These are phyloP conservation scores for Microsporum audouinii DNA, from an alignment of 2,329 filamentous ascomycete species.

Conservation along the genomic window DNA sequence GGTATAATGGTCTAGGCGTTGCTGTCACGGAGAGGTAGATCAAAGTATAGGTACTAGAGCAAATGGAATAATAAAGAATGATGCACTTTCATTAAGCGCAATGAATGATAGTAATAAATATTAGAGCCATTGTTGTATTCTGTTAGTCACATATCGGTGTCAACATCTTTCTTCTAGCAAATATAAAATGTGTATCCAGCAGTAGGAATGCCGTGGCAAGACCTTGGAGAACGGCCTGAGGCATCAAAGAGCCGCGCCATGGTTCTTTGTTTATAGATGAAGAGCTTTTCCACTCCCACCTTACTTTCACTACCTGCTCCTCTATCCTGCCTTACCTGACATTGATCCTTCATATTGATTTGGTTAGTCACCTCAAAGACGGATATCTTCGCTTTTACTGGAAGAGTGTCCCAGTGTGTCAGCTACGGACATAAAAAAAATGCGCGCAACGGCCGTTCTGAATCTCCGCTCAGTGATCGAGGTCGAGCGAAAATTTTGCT, in stretches of 20 bases:
- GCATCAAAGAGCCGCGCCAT: not conserved
- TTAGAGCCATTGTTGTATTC: not conserved
- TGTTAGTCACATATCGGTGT: too few relatives aligned
- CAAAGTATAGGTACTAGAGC: not conserved
- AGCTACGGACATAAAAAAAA: not conserved
- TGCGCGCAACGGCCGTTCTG: constrained; percentile 10
- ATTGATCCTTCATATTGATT: not conserved
- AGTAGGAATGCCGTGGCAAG: not conserved
- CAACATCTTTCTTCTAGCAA: not conserved
- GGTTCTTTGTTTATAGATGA: not conserved
- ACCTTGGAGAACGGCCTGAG: not conserved
- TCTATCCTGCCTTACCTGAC: not conserved
- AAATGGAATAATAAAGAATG: not conserved
- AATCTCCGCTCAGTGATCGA: constrained; percentile 14
- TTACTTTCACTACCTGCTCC: not conserved
- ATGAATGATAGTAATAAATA: not conserved
- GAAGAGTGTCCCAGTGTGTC: not conserved
- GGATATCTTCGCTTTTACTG: not conserved
- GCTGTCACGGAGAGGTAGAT: not conserved
- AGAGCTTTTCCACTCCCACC: not conserved
- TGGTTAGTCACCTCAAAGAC: not conserved
- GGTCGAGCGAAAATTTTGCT: constrained; percentile 21
- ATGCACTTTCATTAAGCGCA: not conserved
- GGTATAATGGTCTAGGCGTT: not conserved
- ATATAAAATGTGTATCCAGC: too few relatives aligned